phyloP scores from a whole-genome alignment of 495 filamentous ascomycete genomes.

The Pseudoneurospora amorphoporcata region DNA sequence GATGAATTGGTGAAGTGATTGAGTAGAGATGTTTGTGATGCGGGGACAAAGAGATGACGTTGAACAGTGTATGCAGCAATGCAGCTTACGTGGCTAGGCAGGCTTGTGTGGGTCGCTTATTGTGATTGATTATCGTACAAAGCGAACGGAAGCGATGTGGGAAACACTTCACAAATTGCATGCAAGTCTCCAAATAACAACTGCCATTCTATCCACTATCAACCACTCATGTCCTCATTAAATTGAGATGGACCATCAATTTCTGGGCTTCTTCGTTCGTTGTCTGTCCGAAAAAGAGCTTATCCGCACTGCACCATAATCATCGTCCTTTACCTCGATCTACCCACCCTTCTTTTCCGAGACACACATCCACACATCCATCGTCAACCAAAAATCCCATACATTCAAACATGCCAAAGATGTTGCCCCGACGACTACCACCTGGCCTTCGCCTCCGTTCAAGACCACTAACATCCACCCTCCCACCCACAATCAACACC shows the following conservation, averaged over 20 bases:
- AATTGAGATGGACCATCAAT: neutral
- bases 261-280: neutral
- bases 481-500: neutral
- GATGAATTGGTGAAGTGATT: neutral
- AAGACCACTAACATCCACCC: neutral
- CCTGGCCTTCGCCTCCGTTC: neutral
- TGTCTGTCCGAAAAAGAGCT: neutral
- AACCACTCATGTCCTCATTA: neutral
- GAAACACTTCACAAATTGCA: neutral
- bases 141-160: neutral
- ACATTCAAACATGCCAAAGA: neutral
- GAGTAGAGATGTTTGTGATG: neutral
- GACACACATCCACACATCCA: neutral
- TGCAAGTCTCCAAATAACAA: neutral
- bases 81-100: neutral
- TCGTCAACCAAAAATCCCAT: neutral
- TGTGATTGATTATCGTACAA: neutral
- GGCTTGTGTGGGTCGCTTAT: neutral
- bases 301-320: neutral
- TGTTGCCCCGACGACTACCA: neutral
- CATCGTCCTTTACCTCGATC: neutral
- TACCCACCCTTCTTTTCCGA: neutral
- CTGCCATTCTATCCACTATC: neutral
- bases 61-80: neutral
- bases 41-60: neutral